phyloP scores from a whole-genome alignment of 2,329 filamentous ascomycete species.

The Fusarium piperis region DNA sequence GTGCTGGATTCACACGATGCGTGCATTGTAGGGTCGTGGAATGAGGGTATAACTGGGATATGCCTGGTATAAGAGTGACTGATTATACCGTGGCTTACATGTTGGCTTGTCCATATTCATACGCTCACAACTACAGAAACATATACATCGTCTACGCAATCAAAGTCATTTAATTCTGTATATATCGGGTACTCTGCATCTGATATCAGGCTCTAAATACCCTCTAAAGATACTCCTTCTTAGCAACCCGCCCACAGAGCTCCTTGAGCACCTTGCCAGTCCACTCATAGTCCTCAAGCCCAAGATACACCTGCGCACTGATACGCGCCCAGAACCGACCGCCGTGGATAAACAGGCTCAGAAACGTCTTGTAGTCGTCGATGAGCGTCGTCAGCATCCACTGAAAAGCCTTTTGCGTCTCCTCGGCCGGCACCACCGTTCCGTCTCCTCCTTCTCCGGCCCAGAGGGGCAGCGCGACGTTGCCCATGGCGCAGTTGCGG shows the following conservation, averaged over 20 bases:
- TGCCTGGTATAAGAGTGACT: not conserved
- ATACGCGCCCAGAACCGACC: constrained; percentile 75
- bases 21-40: not conserved
- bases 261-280: constrained; percentile 66
- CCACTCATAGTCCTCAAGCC: constrained; percentile 80
- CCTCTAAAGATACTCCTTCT: constrained; percentile 45
- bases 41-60: not conserved
- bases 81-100: not conserved
- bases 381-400: constrained; percentile 68
- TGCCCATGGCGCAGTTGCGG: constrained; percentile 75
- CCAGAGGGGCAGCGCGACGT: constrained; percentile 76
- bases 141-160: not conserved
- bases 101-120: too few species aligned
- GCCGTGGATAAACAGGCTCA: constrained; percentile 70
- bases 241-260: constrained; percentile 53
- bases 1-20: not conserved
- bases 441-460: constrained; percentile 43
- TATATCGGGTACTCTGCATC: not conserved
- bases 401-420: constrained; percentile 53
- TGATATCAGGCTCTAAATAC: not conserved
- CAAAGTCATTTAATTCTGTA: not conserved
- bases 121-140: not conserved
- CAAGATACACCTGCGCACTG: constrained; percentile 87
- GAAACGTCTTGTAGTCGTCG: constrained; percentile 74
- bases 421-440: constrained; percentile 43